Base-by-base conservation (phyloP, 495 filamentous ascomycete species). In the Parathielavia appendiculata region DNA sequence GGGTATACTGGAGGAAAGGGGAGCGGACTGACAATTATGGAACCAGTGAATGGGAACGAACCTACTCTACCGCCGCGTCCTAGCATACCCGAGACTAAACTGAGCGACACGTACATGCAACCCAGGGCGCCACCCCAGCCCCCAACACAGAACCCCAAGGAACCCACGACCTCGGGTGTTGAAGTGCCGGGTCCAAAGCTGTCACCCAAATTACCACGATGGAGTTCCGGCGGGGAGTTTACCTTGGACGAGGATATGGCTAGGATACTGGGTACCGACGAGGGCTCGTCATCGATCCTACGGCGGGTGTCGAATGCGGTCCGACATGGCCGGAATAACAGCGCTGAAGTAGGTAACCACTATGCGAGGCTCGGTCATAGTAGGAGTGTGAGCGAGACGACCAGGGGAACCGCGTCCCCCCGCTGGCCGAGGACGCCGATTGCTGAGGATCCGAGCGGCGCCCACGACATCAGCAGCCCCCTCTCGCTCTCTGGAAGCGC, bases 221-320 rank as follows among this genome's bases (percentile, higher is more conserved):
- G 88, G 73, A 89, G 80, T 68, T 77, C 79, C 34, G 85, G 85
- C 46, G 86, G 84, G 49, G 90, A 92, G 58, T 88, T 92, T 61
- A 89, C 86, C 40, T 85, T 91, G 85, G 92, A 97, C 61, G 91
- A 96, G 61, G 93, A 96, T 62, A 86, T 95, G 77, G 83, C 86
- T 44, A 84, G 90, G 19, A 90, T 95, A 39, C 75, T 93, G 46
- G 83, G 83, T 5, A 81, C 79, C 34, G 83, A 87, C 49, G 88
- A 91, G 44, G 80, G 79, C 43, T 79, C 80, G 19, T 82, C 84
- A 19, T 91, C 89, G 1, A 87, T 96, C 55, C 73, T 97, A 53
- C 88, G 91, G 39, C 86, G 89, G 32, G 86, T 96, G 34, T 97
- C 95, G 3, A 95, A 92, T 66, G 89, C 89, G 23, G 90, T 96